Base-by-base conservation (phyloP, 2,329 filamentous ascomycete species). In the Lachnellula occidentalis region DNA sequence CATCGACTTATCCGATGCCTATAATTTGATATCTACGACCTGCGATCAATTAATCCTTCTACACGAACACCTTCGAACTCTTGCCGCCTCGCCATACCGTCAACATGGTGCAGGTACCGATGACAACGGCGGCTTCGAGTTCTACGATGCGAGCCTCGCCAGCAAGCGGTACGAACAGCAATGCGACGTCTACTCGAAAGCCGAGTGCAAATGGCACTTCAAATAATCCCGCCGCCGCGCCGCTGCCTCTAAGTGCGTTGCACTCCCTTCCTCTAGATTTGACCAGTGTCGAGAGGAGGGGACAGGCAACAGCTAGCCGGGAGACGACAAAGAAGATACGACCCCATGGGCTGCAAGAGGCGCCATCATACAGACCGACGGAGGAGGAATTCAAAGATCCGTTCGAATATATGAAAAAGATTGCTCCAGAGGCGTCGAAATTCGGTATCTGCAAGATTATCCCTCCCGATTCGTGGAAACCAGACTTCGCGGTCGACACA, bases 401-500 rank as follows among this genome's bases (percentile, higher is more conserved):
- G 0, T 85, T 96, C 68, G 88, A 88, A 64, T 99, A 96, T 68
- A 92, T 99, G 65, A 86, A 86, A 69, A 96, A 92, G 72, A 96
- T 99, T 63, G 79, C 86, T 1, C 85, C 90, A 1, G 91, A 96
- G 69, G 94, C 90, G 22, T 82, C 80, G 61, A 84, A 92, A 65
- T 97, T 88, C 72, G 94, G 94, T 49, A 88, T 99, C 51, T 92
- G 91, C 79, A 96, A 96, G 73, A 90, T 99, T 58, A 88, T 99
- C 54, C 94, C 94, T 5, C 94, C 94, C 0, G 90, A 94, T 59
- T 85, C 80, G 34, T 99, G 94, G 94, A 92, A 95, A 66, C 94
- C 94, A 7, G 80, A 90, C 15, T 97, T 99, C 71, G 92, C 92
- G 43, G 95, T 99, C 67, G 91, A 99, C 69, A 97, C 92, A 21